Evolutionary conservation across 2,329 filamentous ascomycete species (phyloP).

Genomic region (Exophiala lecanii-corni): DNA sequence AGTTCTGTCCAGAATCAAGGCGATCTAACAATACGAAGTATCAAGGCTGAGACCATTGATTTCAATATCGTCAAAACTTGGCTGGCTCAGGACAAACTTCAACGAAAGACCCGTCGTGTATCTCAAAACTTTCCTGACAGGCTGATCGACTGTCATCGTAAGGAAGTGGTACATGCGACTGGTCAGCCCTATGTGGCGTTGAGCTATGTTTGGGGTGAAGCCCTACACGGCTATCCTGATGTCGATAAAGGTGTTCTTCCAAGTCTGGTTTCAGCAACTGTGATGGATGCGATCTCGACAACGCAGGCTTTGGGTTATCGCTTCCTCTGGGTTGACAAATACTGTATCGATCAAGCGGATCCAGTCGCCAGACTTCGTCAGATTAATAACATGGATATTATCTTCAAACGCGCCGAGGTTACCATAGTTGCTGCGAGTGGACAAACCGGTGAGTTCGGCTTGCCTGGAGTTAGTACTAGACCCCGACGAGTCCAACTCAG

Average conservation of each 20-base stretch:
- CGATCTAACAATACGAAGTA: background rate
- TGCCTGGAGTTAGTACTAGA: conserved; percentile 24
- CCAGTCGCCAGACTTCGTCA: conserved; percentile 38
- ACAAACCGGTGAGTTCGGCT: conserved; percentile 35
- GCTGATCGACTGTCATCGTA: conserved; percentile 5
- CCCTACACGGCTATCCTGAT: conserved; percentile 1
- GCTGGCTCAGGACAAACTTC: background rate
- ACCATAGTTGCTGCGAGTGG: conserved; percentile 40
- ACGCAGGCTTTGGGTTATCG: conserved; percentile 38
- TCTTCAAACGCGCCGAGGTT: conserved; percentile 45
- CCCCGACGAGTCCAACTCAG: background rate
- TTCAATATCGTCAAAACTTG: conserved; percentile 1
- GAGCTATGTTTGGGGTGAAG: conserved; percentile 44
- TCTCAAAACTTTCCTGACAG: background rate
- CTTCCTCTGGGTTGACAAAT: conserved; percentile 44
- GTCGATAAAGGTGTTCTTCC: conserved; percentile 39
- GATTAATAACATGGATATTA: conserved; percentile 42
- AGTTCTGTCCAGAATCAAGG: conserved; percentile 2
- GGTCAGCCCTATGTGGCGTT: conserved; percentile 37
- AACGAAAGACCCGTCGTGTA: background rate
- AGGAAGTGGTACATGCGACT: conserved; percentile 2
- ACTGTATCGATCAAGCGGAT: conserved; percentile 41
- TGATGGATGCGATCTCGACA: conserved; percentile 29
- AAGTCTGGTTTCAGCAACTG: conserved; percentile 33
- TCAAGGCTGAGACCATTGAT: background rate